Evolutionary conservation across 768 basidiomycete genomes (phyloP), one percentile per base, ranked within the genome.

Genomic region (Pulveroboletus sp.): DNA sequence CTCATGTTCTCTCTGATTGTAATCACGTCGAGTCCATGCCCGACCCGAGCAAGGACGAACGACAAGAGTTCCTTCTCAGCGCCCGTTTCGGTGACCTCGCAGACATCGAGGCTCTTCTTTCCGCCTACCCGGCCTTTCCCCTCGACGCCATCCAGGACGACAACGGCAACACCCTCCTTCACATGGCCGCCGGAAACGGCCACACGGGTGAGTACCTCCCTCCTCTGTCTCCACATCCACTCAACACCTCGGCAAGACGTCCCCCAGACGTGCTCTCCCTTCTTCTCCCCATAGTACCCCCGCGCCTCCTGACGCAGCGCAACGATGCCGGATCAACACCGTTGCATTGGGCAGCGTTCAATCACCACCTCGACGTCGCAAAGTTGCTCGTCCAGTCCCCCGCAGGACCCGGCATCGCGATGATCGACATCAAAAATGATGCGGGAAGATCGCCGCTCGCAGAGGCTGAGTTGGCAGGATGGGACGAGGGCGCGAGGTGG

Each of bases 311-410:
- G 19, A 70, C 81, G 2, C 71, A 74, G 1, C 79, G 78, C 51
- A 97, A 96, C 62, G 65, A 65, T 24, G 76, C 88, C 0, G 76
- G 82, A 44, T 94, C 93, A 22, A 94, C 89, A 3, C 78, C 94
- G 7, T 69, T 96, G 6, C 94, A 97, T 62, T 96, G 93, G 93
- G 93, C 93, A 0, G 81, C 88, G 3, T 67, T 93, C 34, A 97
- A 96, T 65, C 72, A 77, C 3, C 93, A 94, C 57, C 78, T 95
- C 4, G 63, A 68, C 7, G 63, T 83, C 40, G 75, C 78, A 1
- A 76, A 83, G 63, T 74, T 71, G 30, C 78, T 92, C 26, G 79
- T 91, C 11, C 67, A 74, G 44, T 76, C 75, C 55, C 70, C 77
- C 0, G 60, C 56, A 19, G 85, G 85, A 0, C 82, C 83, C 2